Evolutionary conservation across 306 rosid genomes (phyloP), one percentile per base, ranked within the genome.

Genomic region (Castanopsis chinensis): DNA sequence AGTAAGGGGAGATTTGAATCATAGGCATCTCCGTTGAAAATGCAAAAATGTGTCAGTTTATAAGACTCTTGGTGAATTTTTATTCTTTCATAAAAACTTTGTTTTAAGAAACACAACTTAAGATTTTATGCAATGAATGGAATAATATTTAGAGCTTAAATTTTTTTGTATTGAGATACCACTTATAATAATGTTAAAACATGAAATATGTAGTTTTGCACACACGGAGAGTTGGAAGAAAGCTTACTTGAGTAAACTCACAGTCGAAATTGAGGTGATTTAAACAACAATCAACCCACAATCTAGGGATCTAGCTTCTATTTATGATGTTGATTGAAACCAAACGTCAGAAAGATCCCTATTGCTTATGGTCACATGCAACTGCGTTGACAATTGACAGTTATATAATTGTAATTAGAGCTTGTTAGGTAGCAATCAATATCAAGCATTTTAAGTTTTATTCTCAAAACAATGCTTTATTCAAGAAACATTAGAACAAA

Each of bases 291-390:
- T 75, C 56, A 71, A 78, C 9, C 55, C 60, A 56, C 75, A 74
- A 64, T 52, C 21, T 17, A 30, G 71, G 49, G 33, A 65, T 18
- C 72, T 81, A 32, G 59, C 70, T 59, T 76, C 43, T 23, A 75
- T 49, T 60, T 13, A 58, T 87, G 88, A 84, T 79, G 72, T 79
- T 84, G 88, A 84, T 76, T 76, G 84, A 81, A 81, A 84, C 86
- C 82, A 84, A 79, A 74, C 59, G 74, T 83, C 69, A 78, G 17
- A 49, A 64, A 78, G 73, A 71, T 49, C 55, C 79, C 6, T 37
- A 70, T 17, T 15, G 1, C 41, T 64, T 33, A 80, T 74, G 53
- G 17, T 57, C 76, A 45, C 77, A 57, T 53, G 77, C 70, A 52
- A 18, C 64, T 61, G 32, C 25, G 72, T n/a, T 71, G 51, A 51